Percentiles rank a stretch among this genome's conserved stretches.
These are phyloP conservation scores for Paraconiothyrium sp. DNA, from an alignment of 2,329 filamentous ascomycete genomes.

Conservation along the genomic window DNA sequence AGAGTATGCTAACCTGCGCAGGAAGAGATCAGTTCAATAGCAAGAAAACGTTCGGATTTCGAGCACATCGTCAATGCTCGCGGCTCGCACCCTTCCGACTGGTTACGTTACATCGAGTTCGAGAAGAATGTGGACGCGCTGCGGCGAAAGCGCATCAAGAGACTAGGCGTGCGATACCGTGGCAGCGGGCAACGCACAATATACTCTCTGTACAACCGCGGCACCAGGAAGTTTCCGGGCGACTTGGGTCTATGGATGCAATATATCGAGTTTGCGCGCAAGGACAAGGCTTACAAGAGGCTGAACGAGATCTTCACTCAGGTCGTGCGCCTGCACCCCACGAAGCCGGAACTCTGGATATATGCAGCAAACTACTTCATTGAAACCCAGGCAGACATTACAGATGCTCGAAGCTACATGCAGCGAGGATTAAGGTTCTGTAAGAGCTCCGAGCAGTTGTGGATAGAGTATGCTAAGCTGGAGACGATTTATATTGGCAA, in stretches of 20 bases:
- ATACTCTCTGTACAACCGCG: slow-evolving; percentile 89
- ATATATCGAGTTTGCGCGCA: slow-evolving; percentile 83
- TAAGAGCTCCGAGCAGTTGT: slow-evolving; percentile 75
- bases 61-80: slow-evolving; percentile 90
- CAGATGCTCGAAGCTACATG: slow-evolving; percentile 84
- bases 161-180: slow-evolving; percentile 78
- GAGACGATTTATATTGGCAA: slow-evolving; percentile 93
- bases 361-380: slow-evolving; percentile 80
- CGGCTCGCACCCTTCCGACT: slow-evolving; percentile 76
- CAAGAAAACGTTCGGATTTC: slow-evolving; percentile 89
- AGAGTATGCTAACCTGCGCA: slow-evolving; percentile 48
- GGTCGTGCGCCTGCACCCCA: slow-evolving; percentile 85
- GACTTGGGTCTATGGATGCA: slow-evolving; percentile 86
- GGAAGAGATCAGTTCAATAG: slow-evolving; percentile 89
- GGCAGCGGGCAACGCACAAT: slow-evolving; percentile 81
- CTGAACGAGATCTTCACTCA: slow-evolving; percentile 68
- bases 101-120: slow-evolving; percentile 81
- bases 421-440: slow-evolving; percentile 91
- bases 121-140: slow-evolving; percentile 76
- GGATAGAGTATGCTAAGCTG: slow-evolving; percentile 88
- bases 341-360: slow-evolving; percentile 84
- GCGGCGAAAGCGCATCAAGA: slow-evolving; percentile 81
- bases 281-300: slow-evolving; percentile 70
- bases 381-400: slow-evolving; percentile 86
- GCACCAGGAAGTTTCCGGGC: slow-evolving; percentile 82